phyloP scores from a whole-genome alignment of 2,329 filamentous ascomycete genomes.

The Aspergillus sp. region DNA sequence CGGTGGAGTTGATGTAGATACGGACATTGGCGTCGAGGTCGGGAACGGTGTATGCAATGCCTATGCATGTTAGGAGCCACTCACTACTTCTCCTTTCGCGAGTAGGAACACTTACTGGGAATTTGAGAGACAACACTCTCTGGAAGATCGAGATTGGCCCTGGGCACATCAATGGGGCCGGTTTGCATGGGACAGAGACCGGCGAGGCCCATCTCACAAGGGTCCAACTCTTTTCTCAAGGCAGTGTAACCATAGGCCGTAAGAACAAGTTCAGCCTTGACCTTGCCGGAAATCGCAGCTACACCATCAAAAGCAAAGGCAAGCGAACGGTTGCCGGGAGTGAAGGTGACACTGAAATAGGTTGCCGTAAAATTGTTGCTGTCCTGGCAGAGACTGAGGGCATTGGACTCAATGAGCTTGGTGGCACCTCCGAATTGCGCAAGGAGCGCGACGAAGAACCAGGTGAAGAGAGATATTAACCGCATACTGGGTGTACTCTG shows the following conservation, averaged over 20 bases:
- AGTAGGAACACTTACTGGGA: slow-evolving; percentile 47
- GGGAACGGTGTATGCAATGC: slow-evolving; percentile 80
- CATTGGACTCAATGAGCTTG: slow-evolving; percentile 69
- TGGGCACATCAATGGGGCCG: slow-evolving; percentile 65
- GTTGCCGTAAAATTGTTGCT: slow-evolving; percentile 81
- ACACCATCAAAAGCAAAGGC: slow-evolving; percentile 70
- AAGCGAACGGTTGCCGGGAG: slow-evolving; percentile 59
- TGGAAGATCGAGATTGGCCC: slow-evolving; percentile 60
- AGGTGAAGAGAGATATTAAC: slow-evolving; percentile 26
- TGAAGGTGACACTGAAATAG: slow-evolving; percentile 70
- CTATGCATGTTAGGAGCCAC: slow-evolving; percentile 24
- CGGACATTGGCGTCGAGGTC: slow-evolving; percentile 82
- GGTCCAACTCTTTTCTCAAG: slow-evolving; percentile 62
- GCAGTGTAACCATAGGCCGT: slow-evolving; percentile 77
- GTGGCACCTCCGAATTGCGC: slow-evolving; percentile 52
- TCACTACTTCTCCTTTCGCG: neutral
- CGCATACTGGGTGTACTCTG: slow-evolving; percentile 22
- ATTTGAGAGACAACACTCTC: slow-evolving; percentile 56
- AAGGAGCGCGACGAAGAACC: slow-evolving; percentile 35
- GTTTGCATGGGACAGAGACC: slow-evolving; percentile 89
- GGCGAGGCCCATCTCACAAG: slow-evolving; percentile 61
- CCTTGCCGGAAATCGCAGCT: slow-evolving; percentile 59
- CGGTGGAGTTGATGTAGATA: slow-evolving; percentile 69
- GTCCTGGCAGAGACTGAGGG: slow-evolving; percentile 74
- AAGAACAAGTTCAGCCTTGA: slow-evolving; percentile 41